These are phyloP conservation scores for Trichoderma koningii DNA, from an alignment of 2,329 filamentous ascomycete species.

Conservation along the genomic window DNA sequence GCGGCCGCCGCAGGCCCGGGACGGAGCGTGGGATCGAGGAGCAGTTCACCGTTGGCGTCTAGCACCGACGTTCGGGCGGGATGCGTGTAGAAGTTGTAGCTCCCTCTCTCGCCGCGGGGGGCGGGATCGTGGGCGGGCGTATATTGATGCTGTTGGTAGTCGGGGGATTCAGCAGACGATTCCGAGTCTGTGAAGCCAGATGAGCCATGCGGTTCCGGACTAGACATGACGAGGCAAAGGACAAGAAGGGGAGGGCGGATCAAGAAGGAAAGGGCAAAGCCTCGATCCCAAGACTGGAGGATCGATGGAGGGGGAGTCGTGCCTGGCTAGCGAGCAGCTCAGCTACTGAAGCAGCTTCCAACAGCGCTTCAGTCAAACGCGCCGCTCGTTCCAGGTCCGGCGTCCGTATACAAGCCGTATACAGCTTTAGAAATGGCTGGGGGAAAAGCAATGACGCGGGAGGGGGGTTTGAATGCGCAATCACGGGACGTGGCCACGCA, in stretches of 20 bases:
- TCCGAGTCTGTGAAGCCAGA: slow-evolving; percentile 34
- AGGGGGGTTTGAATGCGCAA: not conserved
- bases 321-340: slow-evolving; percentile 30
- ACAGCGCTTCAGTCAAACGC: slow-evolving; percentile 30
- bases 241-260: not conserved
- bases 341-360: slow-evolving; percentile 31
- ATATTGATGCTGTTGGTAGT: slow-evolving; percentile 26
- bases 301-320: slow-evolving; percentile 25
- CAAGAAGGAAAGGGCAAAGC: not conserved
- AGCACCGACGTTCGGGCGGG: slow-evolving; percentile 47
- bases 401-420: slow-evolving; percentile 5
- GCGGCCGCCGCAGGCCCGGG: slow-evolving; percentile 18
- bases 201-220: slow-evolving; percentile 35
- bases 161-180: slow-evolving; percentile 30
- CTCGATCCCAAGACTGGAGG: not conserved
- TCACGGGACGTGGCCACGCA: not conserved
- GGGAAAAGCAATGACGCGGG: slow-evolving; percentile 2
- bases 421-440: not conserved
- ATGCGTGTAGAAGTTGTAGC: slow-evolving; percentile 49
- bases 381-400: slow-evolving; percentile 30
- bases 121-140: slow-evolving; percentile 35
- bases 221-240: slow-evolving; percentile 26
- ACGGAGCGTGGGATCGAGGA: slow-evolving; percentile 28
- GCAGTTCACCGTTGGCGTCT: slow-evolving; percentile 48
- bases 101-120: slow-evolving; percentile 40